phyloP scores from a whole-genome alignment of 2,329 filamentous ascomycete genomes.

The Ophiostoma himal-ulmi region DNA sequence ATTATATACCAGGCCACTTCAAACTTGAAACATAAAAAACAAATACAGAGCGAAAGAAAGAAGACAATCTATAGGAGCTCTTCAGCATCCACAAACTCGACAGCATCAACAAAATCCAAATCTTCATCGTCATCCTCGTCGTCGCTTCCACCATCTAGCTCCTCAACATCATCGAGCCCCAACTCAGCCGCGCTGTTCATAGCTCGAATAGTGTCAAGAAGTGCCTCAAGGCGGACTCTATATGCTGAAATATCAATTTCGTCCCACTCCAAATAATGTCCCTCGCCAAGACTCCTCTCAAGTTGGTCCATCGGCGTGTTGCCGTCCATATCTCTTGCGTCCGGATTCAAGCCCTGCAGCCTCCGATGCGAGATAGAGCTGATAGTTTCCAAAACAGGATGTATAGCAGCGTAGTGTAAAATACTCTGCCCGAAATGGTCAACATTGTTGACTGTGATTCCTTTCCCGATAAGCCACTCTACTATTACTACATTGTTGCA shows the following conservation, averaged over 20 bases:
- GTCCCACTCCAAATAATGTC: no score
- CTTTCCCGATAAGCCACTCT: not conserved
- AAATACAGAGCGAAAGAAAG: not conserved
- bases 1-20: not conserved
- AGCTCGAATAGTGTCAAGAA: not conserved
- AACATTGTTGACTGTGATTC: not conserved
- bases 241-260: not conserved
- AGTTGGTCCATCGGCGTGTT: not conserved
- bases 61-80: not conserved
- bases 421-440: not conserved
- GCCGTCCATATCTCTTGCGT: not conserved
- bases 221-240: not conserved
- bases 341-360: not conserved
- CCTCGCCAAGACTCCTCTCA: not conserved
- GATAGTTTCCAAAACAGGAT: not conserved
- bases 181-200: not conserved
- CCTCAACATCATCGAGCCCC: not conserved
- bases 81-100: not conserved
- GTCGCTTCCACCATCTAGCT: not conserved
- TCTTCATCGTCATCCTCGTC: not conserved
- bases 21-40: not conserved
- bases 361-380: not conserved
- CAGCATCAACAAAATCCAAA: not conserved
- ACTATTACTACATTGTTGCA: not conserved
- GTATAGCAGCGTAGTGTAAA: not conserved